phyloP scores from a whole-genome alignment of 2,329 filamentous ascomycete genomes.

The Fragosphaeria purpurea region DNA sequence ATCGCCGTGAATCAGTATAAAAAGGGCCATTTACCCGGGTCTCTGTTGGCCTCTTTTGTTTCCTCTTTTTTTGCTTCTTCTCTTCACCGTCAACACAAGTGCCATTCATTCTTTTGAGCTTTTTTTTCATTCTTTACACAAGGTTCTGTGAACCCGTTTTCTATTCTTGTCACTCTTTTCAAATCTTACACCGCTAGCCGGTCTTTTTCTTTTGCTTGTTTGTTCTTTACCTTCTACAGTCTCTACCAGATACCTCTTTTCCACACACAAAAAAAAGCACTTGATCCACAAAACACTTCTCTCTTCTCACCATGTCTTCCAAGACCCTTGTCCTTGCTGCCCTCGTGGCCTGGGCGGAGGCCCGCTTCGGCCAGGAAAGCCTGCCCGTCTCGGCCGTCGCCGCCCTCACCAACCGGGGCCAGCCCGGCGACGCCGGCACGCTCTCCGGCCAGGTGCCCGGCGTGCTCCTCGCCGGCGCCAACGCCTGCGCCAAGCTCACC shows the following conservation, averaged over 20 bases:
- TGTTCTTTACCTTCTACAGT: neutral
- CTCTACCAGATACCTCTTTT: neutral
- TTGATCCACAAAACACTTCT: neutral
- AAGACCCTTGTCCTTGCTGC: constrained; percentile 29
- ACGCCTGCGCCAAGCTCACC: constrained; percentile 54
- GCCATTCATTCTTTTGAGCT: neutral
- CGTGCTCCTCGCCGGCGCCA: constrained; percentile 53
- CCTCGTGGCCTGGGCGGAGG: constrained; percentile 35
- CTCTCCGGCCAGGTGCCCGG: constrained; percentile 52
- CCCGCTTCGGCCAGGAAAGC: constrained; percentile 56
- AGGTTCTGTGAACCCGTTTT: constrained; percentile 11
- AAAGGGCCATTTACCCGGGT: constrained; percentile 2
- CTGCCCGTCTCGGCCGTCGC: constrained; percentile 43
- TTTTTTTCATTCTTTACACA: constrained; percentile 5
- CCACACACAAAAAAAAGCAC: too few relatives aligned
- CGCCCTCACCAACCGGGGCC: constrained; percentile 39
- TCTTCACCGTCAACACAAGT: neutral
- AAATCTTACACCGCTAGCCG: constrained; percentile 4
- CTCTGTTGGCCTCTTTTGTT: neutral
- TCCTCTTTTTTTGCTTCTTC: neutral
- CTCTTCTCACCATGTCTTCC: constrained; percentile 29
- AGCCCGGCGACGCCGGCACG: constrained; percentile 50
- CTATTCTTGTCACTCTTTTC: constrained; percentile 9
- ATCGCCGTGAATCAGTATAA: neutral
- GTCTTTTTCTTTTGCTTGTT: neutral